Percentiles rank a stretch among this genome's conserved stretches.
Conservation (phyloP, 2,329 filamentous ascomycete genomes). For the Endoconidiophora polonica region DNA sequence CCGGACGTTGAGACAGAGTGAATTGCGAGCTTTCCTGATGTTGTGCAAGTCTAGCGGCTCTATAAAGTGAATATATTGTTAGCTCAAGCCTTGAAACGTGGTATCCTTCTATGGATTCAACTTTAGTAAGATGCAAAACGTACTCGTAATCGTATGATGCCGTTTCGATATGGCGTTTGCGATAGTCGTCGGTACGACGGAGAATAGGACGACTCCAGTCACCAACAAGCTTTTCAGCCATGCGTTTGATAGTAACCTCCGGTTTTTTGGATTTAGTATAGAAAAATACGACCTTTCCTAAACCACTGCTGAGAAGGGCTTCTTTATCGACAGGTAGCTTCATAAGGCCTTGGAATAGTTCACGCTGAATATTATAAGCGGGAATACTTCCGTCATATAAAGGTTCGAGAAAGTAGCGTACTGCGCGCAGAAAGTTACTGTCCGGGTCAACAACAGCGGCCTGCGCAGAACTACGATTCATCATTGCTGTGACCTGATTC, state of each 20-base stretch:
- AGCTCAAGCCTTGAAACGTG: not conserved
- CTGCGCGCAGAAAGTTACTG: constrained; percentile 83
- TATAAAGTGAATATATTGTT: constrained; percentile 16
- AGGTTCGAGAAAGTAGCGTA: constrained; percentile 94
- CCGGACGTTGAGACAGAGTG: constrained; percentile 32
- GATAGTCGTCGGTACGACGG: constrained; percentile 86
- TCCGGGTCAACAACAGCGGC: constrained; percentile 81
- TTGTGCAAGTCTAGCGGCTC: constrained; percentile 37
- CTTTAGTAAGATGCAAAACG: constrained; percentile 17
- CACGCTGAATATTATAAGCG: constrained; percentile 92
- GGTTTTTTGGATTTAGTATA: constrained; percentile 92
- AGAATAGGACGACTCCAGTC: constrained; percentile 94
- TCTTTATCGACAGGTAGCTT: constrained; percentile 84
- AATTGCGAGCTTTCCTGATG: constrained; percentile 32
- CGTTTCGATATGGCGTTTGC: constrained; percentile 56
- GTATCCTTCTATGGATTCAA: constrained; percentile 10
- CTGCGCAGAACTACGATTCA: constrained; percentile 79
- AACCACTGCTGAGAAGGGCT: constrained; percentile 71
- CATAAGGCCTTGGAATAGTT: constrained; percentile 68
- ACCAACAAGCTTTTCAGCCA: constrained; percentile 78
- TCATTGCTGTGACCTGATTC: constrained; percentile 70
- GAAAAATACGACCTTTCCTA: constrained; percentile 91
- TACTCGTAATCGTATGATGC: constrained; percentile 49
- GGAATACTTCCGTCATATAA: constrained; percentile 86
- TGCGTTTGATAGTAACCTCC: constrained; percentile 76